Conservation (phyloP, 371 early-diverging fungal species). For the Saksenaea vasiformis region DNA sequence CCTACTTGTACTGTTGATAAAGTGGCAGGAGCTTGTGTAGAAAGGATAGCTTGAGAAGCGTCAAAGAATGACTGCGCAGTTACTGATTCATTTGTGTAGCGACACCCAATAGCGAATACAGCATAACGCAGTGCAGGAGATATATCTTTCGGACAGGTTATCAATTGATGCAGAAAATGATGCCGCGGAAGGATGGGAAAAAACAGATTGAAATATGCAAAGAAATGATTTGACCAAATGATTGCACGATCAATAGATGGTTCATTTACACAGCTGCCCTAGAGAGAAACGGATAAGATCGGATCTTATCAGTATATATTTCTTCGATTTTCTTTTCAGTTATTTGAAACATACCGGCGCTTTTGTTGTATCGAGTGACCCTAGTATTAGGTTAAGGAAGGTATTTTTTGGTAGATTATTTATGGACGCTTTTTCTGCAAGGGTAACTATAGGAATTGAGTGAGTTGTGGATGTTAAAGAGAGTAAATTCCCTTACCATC, state of each 20-base stretch:
- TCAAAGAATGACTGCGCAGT: slow-evolving; percentile 12
- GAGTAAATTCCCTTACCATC: neutral
- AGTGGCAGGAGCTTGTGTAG: slow-evolving; percentile 8
- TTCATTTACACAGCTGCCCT: slow-evolving; percentile 32
- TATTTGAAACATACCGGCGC: slow-evolving; percentile 33
- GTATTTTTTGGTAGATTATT: neutral
- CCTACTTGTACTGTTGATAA: slow-evolving; percentile 35
- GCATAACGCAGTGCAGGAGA: slow-evolving; percentile 35
- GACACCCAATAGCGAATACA: slow-evolving; percentile 33
- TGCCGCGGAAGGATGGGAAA: slow-evolving; percentile 44
- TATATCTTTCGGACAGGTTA: slow-evolving; percentile 14
- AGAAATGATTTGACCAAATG: slow-evolving; percentile 29
- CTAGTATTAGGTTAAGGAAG: neutral
- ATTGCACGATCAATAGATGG: slow-evolving; percentile 12
- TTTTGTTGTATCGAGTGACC: slow-evolving; percentile 11
- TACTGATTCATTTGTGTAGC: slow-evolving; percentile 16
- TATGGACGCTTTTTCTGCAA: neutral
- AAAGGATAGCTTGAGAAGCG: neutral
- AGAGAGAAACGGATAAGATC: slow-evolving; percentile 30
- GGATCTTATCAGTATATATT: slow-evolving; percentile 44
- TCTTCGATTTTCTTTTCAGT: neutral
- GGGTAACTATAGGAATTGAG: neutral
- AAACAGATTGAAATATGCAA: slow-evolving; percentile 41
- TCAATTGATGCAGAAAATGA: slow-evolving; percentile 30
- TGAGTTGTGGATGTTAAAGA: neutral